These are phyloP conservation scores for Lophiotrema nucula DNA, from an alignment of 495 filamentous ascomycete genomes.

Conservation along the genomic window DNA sequence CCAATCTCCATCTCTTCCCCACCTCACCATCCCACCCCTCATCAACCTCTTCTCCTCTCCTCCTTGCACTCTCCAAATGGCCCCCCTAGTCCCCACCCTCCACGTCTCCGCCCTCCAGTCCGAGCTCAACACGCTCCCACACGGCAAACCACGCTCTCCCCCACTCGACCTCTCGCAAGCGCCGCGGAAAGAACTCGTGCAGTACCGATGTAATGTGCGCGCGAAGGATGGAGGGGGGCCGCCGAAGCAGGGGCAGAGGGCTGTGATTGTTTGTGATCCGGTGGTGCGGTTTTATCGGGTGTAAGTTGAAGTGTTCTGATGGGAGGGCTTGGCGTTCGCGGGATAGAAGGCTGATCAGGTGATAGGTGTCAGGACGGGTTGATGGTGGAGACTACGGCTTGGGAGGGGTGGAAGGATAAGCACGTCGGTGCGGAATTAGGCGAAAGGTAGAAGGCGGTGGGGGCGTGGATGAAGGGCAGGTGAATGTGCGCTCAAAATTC, in stretches of 20 bases:
- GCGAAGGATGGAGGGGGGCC: slow-evolving; percentile 23
- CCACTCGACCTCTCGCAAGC: slow-evolving; percentile 58
- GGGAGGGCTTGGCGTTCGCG: background rate
- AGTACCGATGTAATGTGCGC: slow-evolving; percentile 72
- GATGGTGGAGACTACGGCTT: slow-evolving; percentile 79
- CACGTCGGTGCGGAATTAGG: no score
- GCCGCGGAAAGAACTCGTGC: slow-evolving; percentile 71
- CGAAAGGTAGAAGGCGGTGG: no score
- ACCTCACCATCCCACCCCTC: slow-evolving; percentile 4
- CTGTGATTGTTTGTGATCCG: slow-evolving; percentile 67
- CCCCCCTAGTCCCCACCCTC: slow-evolving; percentile 59
- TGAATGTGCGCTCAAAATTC: no score
- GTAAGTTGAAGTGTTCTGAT: slow-evolving; percentile 50
- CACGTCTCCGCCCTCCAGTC: slow-evolving; percentile 51
- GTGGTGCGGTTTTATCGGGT: slow-evolving; percentile 75
- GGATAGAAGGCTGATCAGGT: slow-evolving; percentile 8
- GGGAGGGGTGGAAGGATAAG: slow-evolving; percentile 56
- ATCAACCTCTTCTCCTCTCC: background rate
- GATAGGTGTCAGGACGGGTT: slow-evolving; percentile 71
- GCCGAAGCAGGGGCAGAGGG: slow-evolving; percentile 41
- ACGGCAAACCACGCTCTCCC: slow-evolving; percentile 53
- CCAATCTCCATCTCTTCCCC: slow-evolving; percentile 44
- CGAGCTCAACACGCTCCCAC: slow-evolving; percentile 49
- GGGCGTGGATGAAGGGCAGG: no score
- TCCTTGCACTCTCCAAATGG: slow-evolving; percentile 47